These are phyloP conservation scores for Prunella vulgaris DNA, from an alignment of 257 asterid species.

Conservation along the genomic window DNA sequence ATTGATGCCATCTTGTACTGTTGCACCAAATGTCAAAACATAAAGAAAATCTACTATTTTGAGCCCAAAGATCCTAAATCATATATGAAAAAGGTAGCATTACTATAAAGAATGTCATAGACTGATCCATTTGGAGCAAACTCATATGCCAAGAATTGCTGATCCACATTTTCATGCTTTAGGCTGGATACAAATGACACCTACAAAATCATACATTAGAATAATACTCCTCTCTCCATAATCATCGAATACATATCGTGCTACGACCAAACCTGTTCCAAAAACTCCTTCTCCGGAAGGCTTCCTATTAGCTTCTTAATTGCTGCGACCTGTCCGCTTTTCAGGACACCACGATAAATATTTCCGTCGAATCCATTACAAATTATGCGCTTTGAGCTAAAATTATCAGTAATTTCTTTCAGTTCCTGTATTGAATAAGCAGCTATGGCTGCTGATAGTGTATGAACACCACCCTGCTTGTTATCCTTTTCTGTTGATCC, in stretches of 20 bases:
- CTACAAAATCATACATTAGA: slow-evolving; percentile 26
- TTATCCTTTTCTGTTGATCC: neutral
- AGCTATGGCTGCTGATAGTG: neutral
- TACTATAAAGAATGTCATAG: slow-evolving; percentile 55
- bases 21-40: no score
- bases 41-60: no score
- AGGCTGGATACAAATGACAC: slow-evolving; percentile 46
- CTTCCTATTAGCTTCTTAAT: slow-evolving; percentile 9
- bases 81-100: no score
- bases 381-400: slow-evolving; percentile 10
- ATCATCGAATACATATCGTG: no score
- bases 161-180: slow-evolving; percentile 44
- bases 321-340: slow-evolving; percentile 22
- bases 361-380: slow-evolving; percentile 12
- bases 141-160: slow-evolving; percentile 49
- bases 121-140: slow-evolving; percentile 56
- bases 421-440: slow-evolving; percentile 21
- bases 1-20: neutral
- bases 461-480: neutral
- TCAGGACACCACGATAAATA: slow-evolving; percentile 22
- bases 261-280: no score
- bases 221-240: neutral
- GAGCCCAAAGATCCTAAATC: no score
- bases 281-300: no score
- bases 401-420: slow-evolving; percentile 18